Percentiles rank a stretch among this genome's conserved stretches.
Conservation (phyloP, 2,329 filamentous ascomycete genomes). For the Chaetomium strumarium region DNA sequence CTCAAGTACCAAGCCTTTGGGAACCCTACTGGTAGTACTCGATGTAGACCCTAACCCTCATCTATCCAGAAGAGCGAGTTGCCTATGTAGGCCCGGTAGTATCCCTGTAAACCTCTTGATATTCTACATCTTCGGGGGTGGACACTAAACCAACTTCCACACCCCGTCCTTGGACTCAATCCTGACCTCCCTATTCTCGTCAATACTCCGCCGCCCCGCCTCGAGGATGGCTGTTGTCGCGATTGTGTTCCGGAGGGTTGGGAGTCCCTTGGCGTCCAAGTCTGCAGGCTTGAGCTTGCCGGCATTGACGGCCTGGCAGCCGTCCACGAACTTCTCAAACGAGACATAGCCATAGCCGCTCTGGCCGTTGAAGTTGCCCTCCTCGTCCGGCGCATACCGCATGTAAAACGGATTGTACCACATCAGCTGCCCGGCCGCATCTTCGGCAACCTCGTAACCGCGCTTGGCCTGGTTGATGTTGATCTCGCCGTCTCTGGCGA, state of each 20-base stretch:
- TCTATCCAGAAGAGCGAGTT: too few relatives aligned
- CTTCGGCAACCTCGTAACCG: constrained; percentile 90
- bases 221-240: constrained; percentile 89
- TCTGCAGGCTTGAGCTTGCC: constrained; percentile 66
- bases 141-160: constrained; percentile 57
- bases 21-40: too few relatives aligned
- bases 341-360: constrained; percentile 89
- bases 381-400: constrained; percentile 89
- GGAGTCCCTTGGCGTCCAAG: constrained; percentile 73
- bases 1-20: too few relatives aligned
- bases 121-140: not conserved
- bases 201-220: constrained; percentile 76
- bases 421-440: constrained; percentile 60
- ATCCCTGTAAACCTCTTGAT: not conserved
- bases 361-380: constrained; percentile 89
- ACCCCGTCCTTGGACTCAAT: constrained; percentile 60
- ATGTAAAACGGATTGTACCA: constrained; percentile 97
- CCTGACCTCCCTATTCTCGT: constrained; percentile 71
- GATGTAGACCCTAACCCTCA: too few relatives aligned
- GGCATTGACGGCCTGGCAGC: constrained; percentile 70
- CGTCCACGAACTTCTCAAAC: constrained; percentile 94
- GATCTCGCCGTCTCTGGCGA: constrained; percentile 78
- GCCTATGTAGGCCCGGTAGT: too few relatives aligned
- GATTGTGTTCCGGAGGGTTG: constrained; percentile 82
- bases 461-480: constrained; percentile 89